Base-by-base conservation (phyloP, 768 basidiomycete species). In the Pleurotus platypus region DNA sequence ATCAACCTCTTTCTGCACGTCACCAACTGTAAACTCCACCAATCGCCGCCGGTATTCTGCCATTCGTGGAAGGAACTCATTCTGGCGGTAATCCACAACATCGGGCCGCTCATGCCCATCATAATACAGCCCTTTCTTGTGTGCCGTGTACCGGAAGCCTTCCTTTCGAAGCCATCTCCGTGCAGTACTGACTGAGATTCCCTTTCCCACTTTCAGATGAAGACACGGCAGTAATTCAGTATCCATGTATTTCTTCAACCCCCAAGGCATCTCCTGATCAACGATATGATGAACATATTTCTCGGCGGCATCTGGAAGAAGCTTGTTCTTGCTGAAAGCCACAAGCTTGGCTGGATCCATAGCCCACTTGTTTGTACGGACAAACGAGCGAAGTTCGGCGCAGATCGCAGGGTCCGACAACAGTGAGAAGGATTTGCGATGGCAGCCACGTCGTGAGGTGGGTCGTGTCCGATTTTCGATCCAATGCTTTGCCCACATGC, bases 31-130 rank as follows among this genome's bases (percentile, higher is more conserved):
- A 58, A 62, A 70, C 49, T 61, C 55, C 7, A 69, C 63, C 9
- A 69, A 24, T 5, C 57, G 48, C 1, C 38, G 24, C 20, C 45
- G 56, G 46, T 68, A 61, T 11, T 57, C 54, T 2, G 56, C 57
- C 64, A 74, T 66, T 16, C 26, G 16, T 2, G 75, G 75, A 3
- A 75, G 49, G 48, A 70, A 76, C 4, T 38, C 37, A 5, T 71
- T 58, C 38, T 75, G 63, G 1, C 66, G 63, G 48, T 76, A 69
- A 9, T 63, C 46, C 0, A 75, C 66, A 27, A 74, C 71, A 68
- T 76, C 74, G 1, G 66, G 62, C 0, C 67, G 61, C 38, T 75
- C 69, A 46, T 69, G 67, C 22, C 74, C 73, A 70, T 76, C 72
- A 59, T 63, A 72, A 68, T 73, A 73, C 3, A 71, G 55, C 1